Evolutionary conservation across 1,139 yeast species (phyloP), one percentile per base, ranked within the genome.

Genomic region (Tardiomyces depauwii): DNA sequence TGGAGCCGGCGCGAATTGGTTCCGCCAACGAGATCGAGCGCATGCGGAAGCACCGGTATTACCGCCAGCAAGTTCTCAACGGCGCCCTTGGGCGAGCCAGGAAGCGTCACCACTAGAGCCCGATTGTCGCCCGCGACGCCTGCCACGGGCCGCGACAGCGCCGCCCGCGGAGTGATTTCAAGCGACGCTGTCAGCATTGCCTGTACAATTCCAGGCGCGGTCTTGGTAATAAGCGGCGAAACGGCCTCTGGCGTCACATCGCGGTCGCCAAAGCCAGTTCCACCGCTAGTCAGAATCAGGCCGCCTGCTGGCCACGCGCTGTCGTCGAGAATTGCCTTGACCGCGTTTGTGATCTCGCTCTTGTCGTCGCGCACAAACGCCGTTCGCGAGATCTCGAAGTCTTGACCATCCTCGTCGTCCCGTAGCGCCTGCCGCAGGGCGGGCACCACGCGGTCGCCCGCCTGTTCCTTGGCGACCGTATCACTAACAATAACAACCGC

Each of bases 161-260:
- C 70, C 1, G 76, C 76, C 54, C 63, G 61, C 2, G 73, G 71
- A 2, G 78, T 73, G 25, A 64, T 60, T 44, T 58, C 53, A 23
- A 71, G 58, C 1, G 75, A 68, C 32, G 57, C 59, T 0, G 59
- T 47, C 4, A 73, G 54, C 76, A 74, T 72, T 9, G 66, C 68
- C 42, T 71, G 73, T 4, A 69, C 72, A 5, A 73, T 55, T 0
- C 78, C 77, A 1, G 74, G 72, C 0, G 77, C 76, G 39, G 66
- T 62, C 44, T 59, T 63, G 18, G 69, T 66, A 1, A 74, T 43
- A 32, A 74, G 43, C 3, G 70, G 66, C 45, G 50, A 57, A 4
- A 74, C 57, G 2, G 76, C 76, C 49, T 74, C 78, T 0, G 78
- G 78, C 1, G 78, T 73, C 12, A 63, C 57, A 54, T 74, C 78